Evolutionary conservation across 257 asterid genomes (phyloP), one percentile per base, ranked within the genome.

Genomic region (Coffea eugenioides): DNA sequence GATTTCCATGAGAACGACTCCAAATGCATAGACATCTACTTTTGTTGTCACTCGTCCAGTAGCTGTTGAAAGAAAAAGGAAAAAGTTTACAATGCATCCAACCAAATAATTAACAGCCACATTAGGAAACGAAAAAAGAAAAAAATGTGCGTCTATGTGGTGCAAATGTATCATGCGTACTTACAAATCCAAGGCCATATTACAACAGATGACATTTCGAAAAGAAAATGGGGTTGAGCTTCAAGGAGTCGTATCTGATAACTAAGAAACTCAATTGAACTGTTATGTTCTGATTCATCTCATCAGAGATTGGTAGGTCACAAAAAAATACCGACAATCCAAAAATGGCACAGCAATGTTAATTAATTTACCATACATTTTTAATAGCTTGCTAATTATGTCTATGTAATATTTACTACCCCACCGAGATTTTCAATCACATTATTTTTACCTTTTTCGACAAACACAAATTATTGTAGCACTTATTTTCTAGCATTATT

Each of bases 1-100:
- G 39, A 92, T 88, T 90, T 95, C 99, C 99, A 92, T 93, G 34
- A 95, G 52, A 73, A 93, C 96, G 15, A 95, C 93, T 62, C 99
- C 99, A 49, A 92, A 93, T 16, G 99, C 99, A 51, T 95, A 95
- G 0, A 95, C 98, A 34, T 95, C 98, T 1, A 95, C 98, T 75
- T 91, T 95, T 46, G 97, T 93, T 13, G 99, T 95, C 78, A 95
- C 99, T 84, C 99, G 82, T 76, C 99, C 98, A 12, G 98, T 95
- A 31, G 98, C 98, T 95, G 95, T 71, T 25, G 21, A 48, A 51
- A 73, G 71, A 77, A 67, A 65, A 34, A 75, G 43, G 71, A 72
- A n/a, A n/a, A 3, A 10, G 48, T 16, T 46, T 39, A 62, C 34
- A 11, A 65, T 56, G 2, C 48, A 2, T 48, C 8, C n/a, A 68